These are phyloP conservation scores for Torulaspora franciscae DNA, from an alignment of 805 yeast species.

Conservation along the genomic window DNA sequence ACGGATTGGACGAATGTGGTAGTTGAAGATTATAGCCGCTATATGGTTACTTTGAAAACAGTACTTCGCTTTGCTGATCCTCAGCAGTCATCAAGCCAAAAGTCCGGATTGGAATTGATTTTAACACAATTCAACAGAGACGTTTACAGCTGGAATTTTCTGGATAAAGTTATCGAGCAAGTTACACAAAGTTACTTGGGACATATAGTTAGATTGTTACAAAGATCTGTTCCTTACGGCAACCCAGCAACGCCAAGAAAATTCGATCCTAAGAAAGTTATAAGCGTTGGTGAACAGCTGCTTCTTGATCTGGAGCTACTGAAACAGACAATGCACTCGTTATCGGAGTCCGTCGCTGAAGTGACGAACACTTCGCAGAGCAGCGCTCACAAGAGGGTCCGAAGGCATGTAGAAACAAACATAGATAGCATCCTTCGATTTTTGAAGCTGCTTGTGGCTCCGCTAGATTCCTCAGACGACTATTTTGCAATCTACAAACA, in stretches of 20 bases:
- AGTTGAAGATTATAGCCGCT: constrained; percentile 71
- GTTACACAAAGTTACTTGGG: constrained; percentile 52
- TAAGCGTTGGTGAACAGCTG: constrained; percentile 67
- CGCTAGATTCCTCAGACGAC: constrained; percentile 43
- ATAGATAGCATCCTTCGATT: constrained; percentile 20
- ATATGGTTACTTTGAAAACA: constrained; percentile 53
- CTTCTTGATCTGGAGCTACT: constrained; percentile 64
- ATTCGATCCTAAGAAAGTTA: constrained; percentile 26
- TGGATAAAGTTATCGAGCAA: constrained; percentile 70
- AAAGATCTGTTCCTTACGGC: constrained; percentile 61
- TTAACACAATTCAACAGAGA: constrained; percentile 62
- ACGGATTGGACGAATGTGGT: constrained; percentile 66
- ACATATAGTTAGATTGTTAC: constrained; percentile 50
- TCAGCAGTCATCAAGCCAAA: constrained; percentile 26
- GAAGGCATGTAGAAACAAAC: constrained; percentile 26
- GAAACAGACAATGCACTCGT: constrained; percentile 44
- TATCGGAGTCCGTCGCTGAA: constrained; percentile 22
- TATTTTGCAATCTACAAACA: constrained; percentile 37
- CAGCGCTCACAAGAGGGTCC: constrained; percentile 26
- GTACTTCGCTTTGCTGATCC: constrained; percentile 32
- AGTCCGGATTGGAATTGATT: constrained; percentile 34
- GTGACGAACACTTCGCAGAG: constrained; percentile 14
- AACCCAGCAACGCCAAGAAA: constrained; percentile 15
- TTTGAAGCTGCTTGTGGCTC: constrained; percentile 28
- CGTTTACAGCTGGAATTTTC: constrained; percentile 62